Evolutionary conservation across 192 early-diverging fungal species (phyloP).

Genomic region (Rhizoclosmatium sp.): DNA sequence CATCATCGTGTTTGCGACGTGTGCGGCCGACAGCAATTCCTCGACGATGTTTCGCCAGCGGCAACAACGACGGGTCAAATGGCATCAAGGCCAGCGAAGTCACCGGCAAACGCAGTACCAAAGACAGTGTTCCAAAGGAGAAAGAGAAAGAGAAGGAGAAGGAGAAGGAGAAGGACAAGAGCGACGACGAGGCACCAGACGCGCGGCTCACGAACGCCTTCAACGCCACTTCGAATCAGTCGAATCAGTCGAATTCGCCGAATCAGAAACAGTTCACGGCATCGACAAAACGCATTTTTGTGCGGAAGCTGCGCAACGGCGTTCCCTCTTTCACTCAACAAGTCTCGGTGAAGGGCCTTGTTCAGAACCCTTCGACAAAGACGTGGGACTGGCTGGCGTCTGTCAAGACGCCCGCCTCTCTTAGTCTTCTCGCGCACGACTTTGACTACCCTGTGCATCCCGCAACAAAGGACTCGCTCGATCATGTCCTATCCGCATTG

Average conservation of each 20-base stretch:
- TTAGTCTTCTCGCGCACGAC: not conserved
- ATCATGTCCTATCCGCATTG: conserved; percentile 1
- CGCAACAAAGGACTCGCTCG: not conserved
- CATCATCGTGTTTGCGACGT: too few relatives aligned
- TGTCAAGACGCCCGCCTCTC: not conserved
- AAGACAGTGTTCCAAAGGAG: not conserved
- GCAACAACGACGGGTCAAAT: not conserved
- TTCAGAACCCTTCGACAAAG: not conserved
- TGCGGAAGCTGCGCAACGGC: conserved; percentile 22
- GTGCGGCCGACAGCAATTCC: too few relatives aligned
- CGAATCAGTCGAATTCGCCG: too few relatives aligned
- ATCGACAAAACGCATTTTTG: not conserved
- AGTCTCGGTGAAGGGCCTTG: not conserved
- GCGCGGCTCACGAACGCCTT: not conserved
- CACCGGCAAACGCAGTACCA: not conserved
- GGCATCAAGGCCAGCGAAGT: not conserved
- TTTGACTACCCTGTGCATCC: not conserved
- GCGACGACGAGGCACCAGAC: not conserved
- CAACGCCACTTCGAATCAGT: not conserved
- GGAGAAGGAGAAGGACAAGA: not conserved
- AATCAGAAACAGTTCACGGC: not conserved
- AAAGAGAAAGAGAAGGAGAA: not conserved
- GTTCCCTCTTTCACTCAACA: conserved; percentile 9
- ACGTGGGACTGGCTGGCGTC: not conserved
- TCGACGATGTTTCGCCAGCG: not conserved